Evolutionary conservation across 306 rosid species (phyloP).

Genomic region (Citrullus mucosospermus): DNA sequence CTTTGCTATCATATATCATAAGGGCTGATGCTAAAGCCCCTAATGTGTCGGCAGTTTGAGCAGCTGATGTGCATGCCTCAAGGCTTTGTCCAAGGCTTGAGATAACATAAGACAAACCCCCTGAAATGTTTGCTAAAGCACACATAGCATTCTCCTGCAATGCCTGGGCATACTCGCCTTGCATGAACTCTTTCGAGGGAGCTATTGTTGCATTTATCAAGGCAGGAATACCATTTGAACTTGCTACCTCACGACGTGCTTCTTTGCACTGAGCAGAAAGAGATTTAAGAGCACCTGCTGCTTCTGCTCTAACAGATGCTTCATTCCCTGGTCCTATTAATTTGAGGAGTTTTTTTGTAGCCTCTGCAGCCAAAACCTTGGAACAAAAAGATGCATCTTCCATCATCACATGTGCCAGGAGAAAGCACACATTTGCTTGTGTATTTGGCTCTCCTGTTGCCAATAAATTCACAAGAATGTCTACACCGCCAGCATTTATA

Average conservation of each 20-base stretch:
- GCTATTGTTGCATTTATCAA: slow-evolving; percentile 97
- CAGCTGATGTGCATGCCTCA: slow-evolving; percentile 78
- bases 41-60: slow-evolving; percentile 86
- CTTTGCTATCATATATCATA: slow-evolving; percentile 85
- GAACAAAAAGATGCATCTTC: slow-evolving; percentile 89
- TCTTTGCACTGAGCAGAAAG: slow-evolving; percentile 92
- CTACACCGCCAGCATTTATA: slow-evolving; percentile 80
- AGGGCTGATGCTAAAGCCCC: slow-evolving; percentile 99
- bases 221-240: slow-evolving; percentile 80
- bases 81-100: slow-evolving; percentile 99
- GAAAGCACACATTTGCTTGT: slow-evolving; percentile 84
- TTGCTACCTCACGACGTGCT: slow-evolving; percentile 87
- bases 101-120: slow-evolving; percentile 90
- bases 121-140: slow-evolving; percentile 96
- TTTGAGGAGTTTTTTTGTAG: slow-evolving; percentile 80
- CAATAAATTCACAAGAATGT: slow-evolving; percentile 70
- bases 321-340: slow-evolving; percentile 87
- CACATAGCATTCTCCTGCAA: slow-evolving; percentile 99
- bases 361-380: slow-evolving; percentile 65
- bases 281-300: slow-evolving; percentile 93
- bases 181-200: slow-evolving; percentile 99
- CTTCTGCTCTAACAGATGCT: slow-evolving; percentile 92
- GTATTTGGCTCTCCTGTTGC: slow-evolving; percentile 61
- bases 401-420: slow-evolving; percentile 82
- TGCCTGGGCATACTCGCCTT: slow-evolving; percentile 95